Evolutionary conservation across 768 basidiomycete species (phyloP), one percentile per base, ranked within the genome.

Genomic region (Mycena crocata): DNA sequence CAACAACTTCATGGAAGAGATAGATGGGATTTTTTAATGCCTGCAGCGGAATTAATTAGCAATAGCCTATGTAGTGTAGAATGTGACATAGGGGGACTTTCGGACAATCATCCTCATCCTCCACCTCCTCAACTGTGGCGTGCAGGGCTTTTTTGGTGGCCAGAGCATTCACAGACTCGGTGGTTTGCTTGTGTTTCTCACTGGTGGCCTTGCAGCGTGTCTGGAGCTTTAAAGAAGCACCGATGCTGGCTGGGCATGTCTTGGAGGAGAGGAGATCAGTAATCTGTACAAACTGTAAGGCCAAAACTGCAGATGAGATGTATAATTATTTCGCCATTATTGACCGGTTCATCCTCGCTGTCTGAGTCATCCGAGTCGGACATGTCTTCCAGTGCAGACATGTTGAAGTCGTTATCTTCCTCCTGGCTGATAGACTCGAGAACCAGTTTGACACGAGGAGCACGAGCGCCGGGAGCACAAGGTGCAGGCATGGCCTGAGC

Each of bases 91-190:
- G 32, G n/a, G n/a, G n/a, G n/a, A n/a, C 4, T 19, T 54, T 54
- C 5, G 52, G 35, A 37, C n/a, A 5, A 23, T 39, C 52, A 23
- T 24, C 52, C n/a, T 54, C 52, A 37, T 54, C 52, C 23, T 34
- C 34, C 10, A 57, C 55, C 23, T 57, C 55, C 28, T 57, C 55
- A 13, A 45, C 30, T 10, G 55, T 57, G 21, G 31, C 40, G 23
- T 30, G 21, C 40, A 30, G 5, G 42, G 17, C 10, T 34, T 50
- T 32, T 28, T 57, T 57, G 30, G 40, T 7, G 21, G 28, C 26
- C 19, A 35, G 46, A 5, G 46, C 58, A 30, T 23, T 34, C 19
- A 21, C 46, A n/a, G 23, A 15, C 0, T 59, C 58, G 34, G n/a
- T 12, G 24, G 46, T 8, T 14, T 30, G 21, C 34, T 24, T 59